Evolutionary conservation across 176 grass and related monocot genomes (phyloP).

Genomic region (barley (Hordeum vulgare)): MorexV3_pseudomolecules_assembly NC_058523.1:468634315-468634814

Average conservation of each 20-base stretch:
- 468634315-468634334: background rate
- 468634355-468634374: background rate
- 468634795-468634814: background rate
- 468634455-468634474: slow-evolving; percentile 82
- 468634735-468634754: background rate
- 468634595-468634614: slow-evolving; percentile 61
- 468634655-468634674: slow-evolving; percentile 67
- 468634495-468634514: slow-evolving; percentile 63
- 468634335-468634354: background rate
- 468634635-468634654: slow-evolving; percentile 41
- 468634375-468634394: slow-evolving; percentile 22
- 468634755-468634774: background rate
- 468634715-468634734: slow-evolving; percentile 8
- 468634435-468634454: slow-evolving; percentile 75
- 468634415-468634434: slow-evolving; percentile 78
- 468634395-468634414: slow-evolving; percentile 96
- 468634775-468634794: background rate
- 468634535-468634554: background rate
- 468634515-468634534: slow-evolving; percentile 16
- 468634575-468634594: background rate
- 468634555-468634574: background rate
- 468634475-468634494: slow-evolving; percentile 75
- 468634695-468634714: slow-evolving; percentile 8
- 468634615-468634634: slow-evolving; percentile 28
- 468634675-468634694: slow-evolving; percentile 4